Base-by-base conservation (phyloP, 2,329 filamentous ascomycete genomes). In the Diaporthe velutina region DNA sequence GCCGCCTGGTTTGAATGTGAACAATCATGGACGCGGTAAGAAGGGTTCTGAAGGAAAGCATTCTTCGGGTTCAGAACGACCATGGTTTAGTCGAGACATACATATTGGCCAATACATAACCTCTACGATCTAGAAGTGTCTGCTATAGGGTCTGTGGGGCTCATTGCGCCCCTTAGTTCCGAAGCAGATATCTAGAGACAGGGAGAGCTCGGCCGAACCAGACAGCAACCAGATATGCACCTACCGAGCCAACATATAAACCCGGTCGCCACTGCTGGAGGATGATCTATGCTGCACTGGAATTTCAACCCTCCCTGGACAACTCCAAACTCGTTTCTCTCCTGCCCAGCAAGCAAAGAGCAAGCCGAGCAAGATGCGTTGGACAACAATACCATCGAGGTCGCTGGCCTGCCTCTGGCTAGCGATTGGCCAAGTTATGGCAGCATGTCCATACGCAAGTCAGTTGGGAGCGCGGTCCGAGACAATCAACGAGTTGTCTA, bases 381-480 rank as follows among this genome's bases (percentile, higher is more conserved):
- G 60, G 60, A 50, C 42, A 4, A 66, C 40, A 33, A 45, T 35
- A 48, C 38, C 48, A n/a, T 57, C 58, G n/a, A 35, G 55, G n/a
- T 25, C 68, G 17, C 9, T 75, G 74, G 55, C 55, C 45, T 52
- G 73, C 25, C 35, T 75, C 15, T 48, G 45, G 33, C 22, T 75
- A 33, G 74, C 64, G 8, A 54, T 48, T 15, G 40, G 55, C 38
- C 57, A 74, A 5, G 74, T n/a, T 28, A 42, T 74, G 55, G 71
- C 74, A 57, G 74, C 55, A 25, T 75, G 74, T 30, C 74, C 74
- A 22, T 75, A 75, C 25, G 61, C 54, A 17, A 15, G 67, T 30
- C 54, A 73, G 58, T 13, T 64, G 25, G 70, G 28, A 28, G 58
- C 28, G 45, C 73, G 73, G 7, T 66, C 67, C 17, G 58, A 74